These are phyloP conservation scores for Fomitiporia mediterranea DNA, from an alignment of 1,284 basidiomycete species.

Conservation along the genomic window DNA sequence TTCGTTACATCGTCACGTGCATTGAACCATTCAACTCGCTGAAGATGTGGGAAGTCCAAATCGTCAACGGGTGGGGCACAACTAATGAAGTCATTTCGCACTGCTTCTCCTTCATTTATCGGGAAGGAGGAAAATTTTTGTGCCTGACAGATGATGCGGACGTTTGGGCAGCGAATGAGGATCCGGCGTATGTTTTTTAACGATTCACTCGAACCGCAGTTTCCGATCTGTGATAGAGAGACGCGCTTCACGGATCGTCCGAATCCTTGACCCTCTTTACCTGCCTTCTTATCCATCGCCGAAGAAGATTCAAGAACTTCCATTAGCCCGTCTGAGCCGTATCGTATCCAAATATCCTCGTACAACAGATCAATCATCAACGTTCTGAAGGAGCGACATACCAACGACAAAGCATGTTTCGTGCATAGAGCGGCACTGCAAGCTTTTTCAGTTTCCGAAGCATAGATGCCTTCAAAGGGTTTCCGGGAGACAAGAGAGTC, in stretches of 20 bases:
- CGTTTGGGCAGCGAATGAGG: constrained; percentile 7
- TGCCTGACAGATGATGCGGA: background rate
- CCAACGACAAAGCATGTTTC: constrained; percentile 5
- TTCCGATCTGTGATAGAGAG: background rate
- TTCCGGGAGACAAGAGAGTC: background rate
- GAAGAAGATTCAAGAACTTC: constrained; percentile 1
- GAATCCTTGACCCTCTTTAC: background rate
- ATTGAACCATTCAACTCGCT: constrained; percentile 11
- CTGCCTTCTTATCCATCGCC: no score
- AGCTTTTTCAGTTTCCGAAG: background rate
- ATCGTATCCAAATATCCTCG: constrained; percentile 16
- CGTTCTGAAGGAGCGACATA: constrained; percentile 1
- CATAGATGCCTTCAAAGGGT: constrained; percentile 11
- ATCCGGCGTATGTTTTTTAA: constrained; percentile 4
- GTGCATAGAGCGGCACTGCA: constrained; percentile 1
- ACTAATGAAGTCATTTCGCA: background rate
- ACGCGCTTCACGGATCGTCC: constrained; percentile 4
- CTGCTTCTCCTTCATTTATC: background rate
- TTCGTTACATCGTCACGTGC: background rate
- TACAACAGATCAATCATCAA: constrained; percentile 8
- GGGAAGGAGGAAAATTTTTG: background rate
- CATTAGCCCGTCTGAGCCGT: constrained; percentile 8
- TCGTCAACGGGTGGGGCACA: background rate
- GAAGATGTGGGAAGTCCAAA: constrained; percentile 3
- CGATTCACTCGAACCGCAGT: background rate